Evolutionary conservation across 306 rosid species (phyloP), one percentile per base, ranked within the genome.

Genomic region (Senna tora): DNA sequence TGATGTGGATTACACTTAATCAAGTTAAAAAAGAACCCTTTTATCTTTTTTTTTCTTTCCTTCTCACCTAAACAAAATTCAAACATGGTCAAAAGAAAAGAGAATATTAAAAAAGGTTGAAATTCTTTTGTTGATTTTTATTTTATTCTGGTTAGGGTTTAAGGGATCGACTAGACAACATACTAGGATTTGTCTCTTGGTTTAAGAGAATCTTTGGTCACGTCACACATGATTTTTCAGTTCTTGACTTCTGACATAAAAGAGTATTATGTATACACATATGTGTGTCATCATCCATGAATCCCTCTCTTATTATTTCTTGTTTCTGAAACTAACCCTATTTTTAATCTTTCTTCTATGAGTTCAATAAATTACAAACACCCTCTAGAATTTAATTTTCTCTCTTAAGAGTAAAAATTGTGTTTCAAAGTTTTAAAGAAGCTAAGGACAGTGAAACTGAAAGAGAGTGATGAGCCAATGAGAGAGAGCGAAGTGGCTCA

Each of bases 191-290:
- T 71, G 81, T 34, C 25, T 65, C 39, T 79, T 78, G 72, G 74
- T 64, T 67, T 36, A 36, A 36, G 58, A 77, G 90, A 85, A 90
- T 90, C 97, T 86, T 85, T 85, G 83, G 81, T 83, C 90, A 86
- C 82, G 90, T 88, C 95, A 88, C 87, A 52, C 74, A 69, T 52
- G 84, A 78, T 75, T 78, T 87, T 73, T 86, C 79, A 51, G 83
- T 84, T 81, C 75, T 80, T 81, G 80, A 76, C 46, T 58, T 81
- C 87, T 82, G 85, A 78, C 87, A n/a, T n/a, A 78, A 47, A 22
- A 66, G 71, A 49, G 47, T 79, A 74, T 64, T 36, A 36, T 36
- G 8, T 36, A 36, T 36, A 36, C 8, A 36, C 5, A 36, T 7
- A 36, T 36, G 0, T 7, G 8, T 36, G 39, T 36, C 39, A 36